These are phyloP conservation scores for Pilaira anomala DNA, from an alignment of 192 early-diverging fungal species.

Conservation along the genomic window DNA sequence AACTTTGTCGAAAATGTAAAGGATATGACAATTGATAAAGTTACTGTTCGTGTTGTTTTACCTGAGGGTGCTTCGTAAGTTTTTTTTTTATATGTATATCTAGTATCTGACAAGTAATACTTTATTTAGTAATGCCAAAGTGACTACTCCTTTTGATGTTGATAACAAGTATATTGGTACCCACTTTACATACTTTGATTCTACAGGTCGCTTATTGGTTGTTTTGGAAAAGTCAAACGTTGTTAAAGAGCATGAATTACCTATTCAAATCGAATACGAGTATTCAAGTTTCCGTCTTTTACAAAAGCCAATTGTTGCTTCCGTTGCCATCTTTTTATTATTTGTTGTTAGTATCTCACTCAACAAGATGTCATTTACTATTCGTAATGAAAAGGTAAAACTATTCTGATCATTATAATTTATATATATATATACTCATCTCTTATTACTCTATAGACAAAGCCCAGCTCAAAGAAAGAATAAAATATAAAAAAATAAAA, in stretches of 20 bases:
- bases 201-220: conserved; percentile 82
- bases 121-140: conserved; percentile 59
- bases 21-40: conserved; percentile 61
- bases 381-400: conserved; percentile 38
- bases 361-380: conserved; percentile 56
- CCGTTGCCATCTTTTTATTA: conserved; percentile 44
- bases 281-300: conserved; percentile 43
- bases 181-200: conserved; percentile 85
- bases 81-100: neutral
- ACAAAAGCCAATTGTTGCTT: conserved; percentile 62
- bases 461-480: neutral
- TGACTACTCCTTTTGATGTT: conserved; percentile 59
- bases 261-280: conserved; percentile 51
- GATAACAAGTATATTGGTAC: conserved; percentile 50
- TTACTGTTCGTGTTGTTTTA: conserved; percentile 71
- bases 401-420: conserved; percentile 28
- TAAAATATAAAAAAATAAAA: neutral
- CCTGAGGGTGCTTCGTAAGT: conserved; percentile 88
- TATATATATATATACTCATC: conserved; percentile 9
- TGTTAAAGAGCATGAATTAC: conserved; percentile 60
- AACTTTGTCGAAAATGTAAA: conserved; percentile 66
- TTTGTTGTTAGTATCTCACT: conserved; percentile 56
- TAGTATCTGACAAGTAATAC: neutral
- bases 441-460: neutral
- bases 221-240: conserved; percentile 67